A percentile compares a stretch with the other conserved stretches of the same genome.
Conservation (phyloP, 106 monocot genomes). For the Acorus gramineus region DNA sequence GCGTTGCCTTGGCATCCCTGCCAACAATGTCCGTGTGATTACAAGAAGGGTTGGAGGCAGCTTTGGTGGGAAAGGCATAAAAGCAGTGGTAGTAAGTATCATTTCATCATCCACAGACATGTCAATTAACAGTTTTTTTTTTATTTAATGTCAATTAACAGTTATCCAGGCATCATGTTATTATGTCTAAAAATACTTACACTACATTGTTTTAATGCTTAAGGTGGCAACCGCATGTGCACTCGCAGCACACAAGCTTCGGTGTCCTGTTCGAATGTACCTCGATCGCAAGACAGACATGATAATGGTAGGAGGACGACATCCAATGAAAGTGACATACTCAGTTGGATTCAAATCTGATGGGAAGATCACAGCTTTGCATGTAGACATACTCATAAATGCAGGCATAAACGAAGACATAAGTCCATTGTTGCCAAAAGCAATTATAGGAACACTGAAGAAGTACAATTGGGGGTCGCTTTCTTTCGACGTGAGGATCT, state of each 20-base stretch:
- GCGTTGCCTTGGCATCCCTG: constrained; percentile 65
- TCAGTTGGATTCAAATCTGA: constrained; percentile 62
- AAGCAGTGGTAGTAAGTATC: constrained; percentile 51
- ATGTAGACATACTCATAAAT: constrained; percentile 55
- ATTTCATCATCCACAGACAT: background rate
- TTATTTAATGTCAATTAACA: too few relatives aligned
- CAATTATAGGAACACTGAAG: constrained; percentile 40
- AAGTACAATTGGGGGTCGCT: constrained; percentile 85
- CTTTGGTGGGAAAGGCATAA: constrained; percentile 70
- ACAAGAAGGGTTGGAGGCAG: constrained; percentile 85
- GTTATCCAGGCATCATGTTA: background rate
- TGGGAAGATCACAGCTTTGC: constrained; percentile 80
- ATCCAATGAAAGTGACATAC: constrained; percentile 74
- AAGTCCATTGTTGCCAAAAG: constrained; percentile 32
- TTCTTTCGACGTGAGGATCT: constrained; percentile 57
- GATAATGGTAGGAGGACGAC: constrained; percentile 71
- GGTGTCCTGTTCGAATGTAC: constrained; percentile 66
- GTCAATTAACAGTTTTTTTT: too few relatives aligned
- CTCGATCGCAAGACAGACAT: constrained; percentile 91
- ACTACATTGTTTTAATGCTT: background rate
- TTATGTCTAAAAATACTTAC: background rate
- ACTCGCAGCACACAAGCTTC: constrained; percentile 63
- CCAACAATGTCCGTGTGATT: constrained; percentile 77
- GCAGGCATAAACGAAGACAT: constrained; percentile 56
- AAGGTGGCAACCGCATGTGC: constrained; percentile 79